Base-by-base conservation (phyloP, 2,329 filamentous ascomycete genomes). In the Pseudogymnoascus sp. region DNA sequence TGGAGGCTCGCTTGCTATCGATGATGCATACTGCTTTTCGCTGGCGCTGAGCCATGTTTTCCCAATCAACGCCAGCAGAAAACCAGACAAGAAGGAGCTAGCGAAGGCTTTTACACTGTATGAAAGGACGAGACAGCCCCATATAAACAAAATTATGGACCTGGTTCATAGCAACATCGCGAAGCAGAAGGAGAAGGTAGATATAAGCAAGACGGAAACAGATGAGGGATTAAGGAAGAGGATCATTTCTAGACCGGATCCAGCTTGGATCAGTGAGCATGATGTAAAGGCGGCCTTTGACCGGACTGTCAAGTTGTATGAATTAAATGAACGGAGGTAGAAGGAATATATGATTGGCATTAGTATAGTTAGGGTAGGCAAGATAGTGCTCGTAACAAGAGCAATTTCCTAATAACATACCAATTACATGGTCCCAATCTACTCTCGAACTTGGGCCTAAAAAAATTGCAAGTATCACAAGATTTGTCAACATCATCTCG, bases 201-300 rank as follows among this genome's bases (percentile, higher is more conserved):
- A 59, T 19, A 40, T 50, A 15, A 67, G 65, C 28, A 68, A 50
- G 6, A 36, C 61, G 36, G 70, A 70, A 38, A 68, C 66, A 13
- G 69, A 71, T 65, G 64, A 65, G 42, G 67, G 69, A 50, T 57
- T 71, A 60, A 68, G 69, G 15, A 76, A 73, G 7, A 86, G 78
- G 11, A 79, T 77, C 1, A 82, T 81, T 66, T 86, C 85, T 1
- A 83, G 83, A 63, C 84, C 82, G 15, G 75, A 72, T 62, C 69
- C 68, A 2, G 65, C 62, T 26, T 71, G 70, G 70, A 60, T 71
- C 28, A 68, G 70, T 66, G 70, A 71, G 50, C 69, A 72, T 67
- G 69, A 72, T 67, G 70, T 72, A 64, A 65, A 69, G 2, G 64
- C 64, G 31, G 53, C 64, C 36, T 71, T 71, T 64, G 65, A 69